Base-by-base conservation (phyloP, 495 filamentous ascomycete genomes). In the Penicilliopsis zonata region DNA sequence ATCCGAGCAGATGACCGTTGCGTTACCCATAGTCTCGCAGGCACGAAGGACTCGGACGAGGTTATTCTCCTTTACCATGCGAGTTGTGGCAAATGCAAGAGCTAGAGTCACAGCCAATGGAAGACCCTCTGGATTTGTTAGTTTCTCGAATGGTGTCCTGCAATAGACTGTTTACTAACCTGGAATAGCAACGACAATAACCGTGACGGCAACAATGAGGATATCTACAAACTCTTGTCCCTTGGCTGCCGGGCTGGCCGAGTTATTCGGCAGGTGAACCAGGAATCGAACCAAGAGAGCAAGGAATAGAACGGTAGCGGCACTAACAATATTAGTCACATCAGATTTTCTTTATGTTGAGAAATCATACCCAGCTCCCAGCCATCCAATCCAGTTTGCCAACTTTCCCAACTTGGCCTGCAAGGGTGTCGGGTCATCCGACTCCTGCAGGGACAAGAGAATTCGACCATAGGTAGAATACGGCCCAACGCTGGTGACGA, bases 11-110 rank as follows among this genome's bases (percentile, higher is more conserved):
- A 81, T 67, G 0, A 74, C 73, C 0, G 76, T 81, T 3, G 75
- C 76, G 42, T 80, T 80, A 18, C 76, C 76, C 76, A 81, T 81
- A 15, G 76, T 80, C 38, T 81, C 76, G 47, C 76, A 81, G 15
- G 76, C 74, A 12, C 70, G 63, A 13, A 81, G 61, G 17, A 77
- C 54, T 16, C 76, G 72, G 15, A 81, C 76, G 9, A 81, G 58
- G 32, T 81, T 81, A 44, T 78, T 74, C 47, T 80, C 76, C 38
- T 76, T 77, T 31, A 76, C 59, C 75, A 81, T 79, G 21, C 70
- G 63, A 30, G 70, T 79, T 1, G 76, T 81, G 10, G 76, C 76
- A 46, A 79, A 79, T 4, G 76, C 77, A 16, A 81, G 54, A n/a
- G 76, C 75, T 13, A 81, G 59, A 0, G 76, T 81, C 7, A 81